A percentile compares a stretch with the other conserved stretches of the same genome.
Evolutionary conservation across 345 rosid genomes (phyloP).

Genomic region (Punica granatum): DNA sequence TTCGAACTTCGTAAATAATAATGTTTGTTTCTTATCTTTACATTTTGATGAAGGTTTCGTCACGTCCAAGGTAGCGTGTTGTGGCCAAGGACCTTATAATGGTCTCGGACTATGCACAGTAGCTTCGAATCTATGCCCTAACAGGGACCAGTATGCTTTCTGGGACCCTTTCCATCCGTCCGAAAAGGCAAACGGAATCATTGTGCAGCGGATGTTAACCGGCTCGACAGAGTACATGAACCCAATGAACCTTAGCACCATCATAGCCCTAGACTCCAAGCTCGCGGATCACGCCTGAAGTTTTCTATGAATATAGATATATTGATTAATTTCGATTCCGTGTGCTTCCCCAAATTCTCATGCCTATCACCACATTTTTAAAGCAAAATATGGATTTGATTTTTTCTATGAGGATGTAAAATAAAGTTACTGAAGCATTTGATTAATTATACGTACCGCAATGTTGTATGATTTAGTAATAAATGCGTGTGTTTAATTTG

Average conservation of each 20-base stretch:
- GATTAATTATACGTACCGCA: not conserved
- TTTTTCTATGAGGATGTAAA: not conserved
- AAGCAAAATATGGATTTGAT: not conserved
- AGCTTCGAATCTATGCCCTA: slow-evolving; percentile 52
- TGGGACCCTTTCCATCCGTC: slow-evolving; percentile 92
- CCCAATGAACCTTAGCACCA: slow-evolving; percentile 73
- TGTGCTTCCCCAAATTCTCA: not conserved
- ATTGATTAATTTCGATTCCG: not conserved
- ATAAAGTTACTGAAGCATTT: not conserved
- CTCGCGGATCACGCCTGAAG: not conserved
- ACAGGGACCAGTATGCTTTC: slow-evolving; percentile 47
- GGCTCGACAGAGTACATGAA: slow-evolving; percentile 53
- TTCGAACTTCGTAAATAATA: no score
- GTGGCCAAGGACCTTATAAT: slow-evolving; percentile 77
- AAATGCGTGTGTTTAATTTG: not conserved
- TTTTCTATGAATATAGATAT: no score
- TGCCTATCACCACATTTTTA: not conserved
- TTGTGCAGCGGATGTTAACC: slow-evolving; percentile 39
- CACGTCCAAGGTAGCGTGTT: slow-evolving; percentile 57
- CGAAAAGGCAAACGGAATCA: slow-evolving; percentile 56
- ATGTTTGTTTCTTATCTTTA: not conserved
- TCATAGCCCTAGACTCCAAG: slow-evolving; percentile 48
- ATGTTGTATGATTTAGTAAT: not conserved
- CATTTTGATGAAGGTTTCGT: slow-evolving; percentile 40
- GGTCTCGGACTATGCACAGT: slow-evolving; percentile 69